A percentile compares a stretch with the other conserved stretches of the same genome.
phyloP scores from a whole-genome alignment of 2,329 filamentous ascomycete species.

The Coniochaeta prunicola region DNA sequence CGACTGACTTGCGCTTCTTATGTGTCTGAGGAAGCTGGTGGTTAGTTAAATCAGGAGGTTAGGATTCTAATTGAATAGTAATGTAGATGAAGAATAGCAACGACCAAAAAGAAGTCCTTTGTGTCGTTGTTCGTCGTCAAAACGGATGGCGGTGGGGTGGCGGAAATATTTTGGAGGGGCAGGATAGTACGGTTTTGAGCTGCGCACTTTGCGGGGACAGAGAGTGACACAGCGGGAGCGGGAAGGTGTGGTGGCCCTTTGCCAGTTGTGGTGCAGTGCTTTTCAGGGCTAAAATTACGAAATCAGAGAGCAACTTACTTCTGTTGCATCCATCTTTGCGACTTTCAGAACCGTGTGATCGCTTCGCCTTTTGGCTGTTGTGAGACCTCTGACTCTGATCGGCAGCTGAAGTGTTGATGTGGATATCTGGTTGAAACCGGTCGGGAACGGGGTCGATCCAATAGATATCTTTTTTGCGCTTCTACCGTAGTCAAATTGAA shows the following conservation, averaged over 20 bases:
- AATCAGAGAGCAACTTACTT: not conserved
- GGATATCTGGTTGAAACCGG: not conserved
- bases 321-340: not conserved
- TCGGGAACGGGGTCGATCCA: not conserved
- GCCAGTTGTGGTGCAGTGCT: not conserved
- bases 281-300: not conserved
- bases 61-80: too few species aligned
- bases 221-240: not conserved
- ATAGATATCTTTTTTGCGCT: not conserved
- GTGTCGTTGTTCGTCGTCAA: not conserved
- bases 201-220: conserved; percentile 1
- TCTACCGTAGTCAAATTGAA: not conserved
- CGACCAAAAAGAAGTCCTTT: not conserved
- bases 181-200: conserved; percentile 2
- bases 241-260: not conserved
- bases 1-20: conserved; percentile 74
- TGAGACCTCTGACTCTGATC: not conserved
- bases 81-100: not conserved
- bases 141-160: not conserved
- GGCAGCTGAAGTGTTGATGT: not conserved
- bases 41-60: conserved; percentile 13
- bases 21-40: conserved; percentile 8
- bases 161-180: conserved; percentile 6
- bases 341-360: not conserved
- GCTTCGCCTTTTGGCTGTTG: not conserved